Evolutionary conservation across 495 filamentous ascomycete genomes (phyloP), one percentile per base, ranked within the genome.

Genomic region (Chaetomidium leptoderma): DNA sequence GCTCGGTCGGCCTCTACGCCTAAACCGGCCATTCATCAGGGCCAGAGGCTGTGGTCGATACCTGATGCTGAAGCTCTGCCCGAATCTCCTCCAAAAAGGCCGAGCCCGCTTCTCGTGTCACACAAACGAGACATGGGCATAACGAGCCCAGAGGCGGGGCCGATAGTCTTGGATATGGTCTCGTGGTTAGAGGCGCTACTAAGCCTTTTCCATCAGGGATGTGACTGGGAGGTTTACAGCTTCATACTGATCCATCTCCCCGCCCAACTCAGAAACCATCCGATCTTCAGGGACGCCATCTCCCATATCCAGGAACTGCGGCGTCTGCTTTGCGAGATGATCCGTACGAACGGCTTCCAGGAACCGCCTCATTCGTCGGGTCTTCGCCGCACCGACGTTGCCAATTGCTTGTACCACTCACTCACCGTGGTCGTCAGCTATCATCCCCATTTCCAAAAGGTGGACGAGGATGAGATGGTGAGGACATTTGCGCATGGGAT

Each of bases 211-310:
- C 84, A 89, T 61, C 76, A 87, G 39, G 88, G 86, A 45, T 82
- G 82, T 29, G 88, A 96, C 50, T 99, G 95, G 95, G 91, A 97
- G 70, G 74, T 96, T 2, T 96, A 95, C 77, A 92, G 88, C 72
- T 96, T 90, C 67, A 81, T 93, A 29, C 78, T 97, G 13, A 86
- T 88, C 13, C 89, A 96, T 67, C 73, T 96, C n/a, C 86, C 88
- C 13, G 86, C 87, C 24, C 92, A 97, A 65, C 79, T 99, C 33
- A 85, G 86, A 64, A 97, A 97, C 66, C 88, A 90, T 60, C 83
- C 88, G n/a, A 75, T 96, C 7, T 97, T 97, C 70, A 75, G 70
- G 49, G 84, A 79, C 45, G 82, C 87, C 9, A 80, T 85, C 13
- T 77, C 81, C 24, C 86, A 95, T 48, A 78, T 97, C 60, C 86